Percentiles rank a stretch among this genome's conserved stretches.
Evolutionary conservation across 345 rosid genomes (phyloP).

Genomic region (Citrus unshiu): DNA sequence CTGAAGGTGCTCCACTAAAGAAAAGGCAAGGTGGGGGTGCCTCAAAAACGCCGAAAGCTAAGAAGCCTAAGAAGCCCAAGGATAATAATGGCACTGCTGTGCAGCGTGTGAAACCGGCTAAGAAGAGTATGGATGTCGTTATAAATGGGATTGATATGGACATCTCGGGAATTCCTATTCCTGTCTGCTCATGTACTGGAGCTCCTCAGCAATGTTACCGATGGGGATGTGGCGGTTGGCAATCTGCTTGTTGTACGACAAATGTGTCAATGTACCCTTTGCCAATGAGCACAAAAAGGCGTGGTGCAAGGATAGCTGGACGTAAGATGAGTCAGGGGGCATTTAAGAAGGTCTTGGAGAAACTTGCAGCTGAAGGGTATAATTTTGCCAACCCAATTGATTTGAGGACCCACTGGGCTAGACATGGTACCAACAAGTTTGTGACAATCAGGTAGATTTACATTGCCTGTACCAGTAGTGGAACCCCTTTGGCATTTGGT

Average conservation of each 20-base stretch:
- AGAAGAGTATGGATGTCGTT: slow-evolving; percentile 75
- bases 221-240: slow-evolving; percentile 99
- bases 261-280: slow-evolving; percentile 88
- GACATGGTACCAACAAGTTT: slow-evolving; percentile 98
- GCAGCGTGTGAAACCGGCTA: slow-evolving; percentile 68
- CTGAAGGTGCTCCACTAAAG: slow-evolving; percentile 51
- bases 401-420: slow-evolving; percentile 93
- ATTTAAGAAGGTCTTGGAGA: slow-evolving; percentile 93
- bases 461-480: slow-evolving; percentile 9
- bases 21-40: slow-evolving; percentile 55
- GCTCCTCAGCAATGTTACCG: slow-evolving; percentile 90
- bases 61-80: slow-evolving; percentile 82
- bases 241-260: slow-evolving; percentile 92
- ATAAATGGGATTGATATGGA: slow-evolving; percentile 89
- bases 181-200: slow-evolving; percentile 97
- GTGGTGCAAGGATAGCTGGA: slow-evolving; percentile 96
- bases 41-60: slow-evolving; percentile 60
- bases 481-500: slow-evolving; percentile 28
- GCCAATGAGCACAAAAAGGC: slow-evolving; percentile 93
- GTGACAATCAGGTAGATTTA: slow-evolving; percentile 90
- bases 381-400: slow-evolving; percentile 76
- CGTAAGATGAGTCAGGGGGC: slow-evolving; percentile 99
- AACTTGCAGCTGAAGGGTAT: slow-evolving; percentile 87
- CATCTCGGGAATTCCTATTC: slow-evolving; percentile 78
- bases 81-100: slow-evolving; percentile 40